Evolutionary conservation across 192 early-diverging fungal genomes (phyloP).

Genomic region (Backusella tuberculispora): DNA sequence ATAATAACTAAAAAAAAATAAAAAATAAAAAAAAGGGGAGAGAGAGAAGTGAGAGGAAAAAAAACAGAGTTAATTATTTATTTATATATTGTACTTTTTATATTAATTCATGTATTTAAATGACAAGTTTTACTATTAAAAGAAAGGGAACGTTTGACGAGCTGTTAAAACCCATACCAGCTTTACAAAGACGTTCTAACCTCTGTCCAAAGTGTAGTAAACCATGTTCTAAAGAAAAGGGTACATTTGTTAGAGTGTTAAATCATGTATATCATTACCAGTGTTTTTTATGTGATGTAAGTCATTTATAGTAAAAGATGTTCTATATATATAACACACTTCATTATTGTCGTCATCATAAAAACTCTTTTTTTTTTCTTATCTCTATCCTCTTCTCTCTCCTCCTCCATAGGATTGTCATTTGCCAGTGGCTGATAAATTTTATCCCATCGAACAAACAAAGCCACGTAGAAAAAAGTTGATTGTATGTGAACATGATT

Average conservation of each 20-base stretch:
- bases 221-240: slow-evolving; percentile 16
- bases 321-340: too few species aligned
- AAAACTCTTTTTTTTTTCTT: background rate
- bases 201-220: slow-evolving; percentile 23
- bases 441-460: slow-evolving; percentile 4
- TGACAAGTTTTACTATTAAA: slow-evolving; percentile 1
- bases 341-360: background rate
- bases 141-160: slow-evolving; percentile 2
- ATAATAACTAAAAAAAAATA: too few species aligned
- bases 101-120: background rate
- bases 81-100: slow-evolving; percentile 4
- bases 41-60: background rate
- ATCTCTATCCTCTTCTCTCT: too few species aligned
- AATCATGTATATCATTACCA: slow-evolving; percentile 27
- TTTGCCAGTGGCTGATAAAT: slow-evolving; percentile 12
- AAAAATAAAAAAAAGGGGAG: background rate
- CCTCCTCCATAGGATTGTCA: slow-evolving; percentile 11
- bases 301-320: background rate
- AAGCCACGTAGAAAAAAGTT: background rate
- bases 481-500: slow-evolving; percentile 5
- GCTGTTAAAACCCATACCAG: background rate
- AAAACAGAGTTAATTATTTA: background rate
- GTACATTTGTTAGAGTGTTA: slow-evolving; percentile 15
- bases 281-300: slow-evolving; percentile 27
- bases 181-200: slow-evolving; percentile 19